Conservation (phyloP, 1,284 basidiomycete genomes). For the Ceratobasidium sp. region DNA sequence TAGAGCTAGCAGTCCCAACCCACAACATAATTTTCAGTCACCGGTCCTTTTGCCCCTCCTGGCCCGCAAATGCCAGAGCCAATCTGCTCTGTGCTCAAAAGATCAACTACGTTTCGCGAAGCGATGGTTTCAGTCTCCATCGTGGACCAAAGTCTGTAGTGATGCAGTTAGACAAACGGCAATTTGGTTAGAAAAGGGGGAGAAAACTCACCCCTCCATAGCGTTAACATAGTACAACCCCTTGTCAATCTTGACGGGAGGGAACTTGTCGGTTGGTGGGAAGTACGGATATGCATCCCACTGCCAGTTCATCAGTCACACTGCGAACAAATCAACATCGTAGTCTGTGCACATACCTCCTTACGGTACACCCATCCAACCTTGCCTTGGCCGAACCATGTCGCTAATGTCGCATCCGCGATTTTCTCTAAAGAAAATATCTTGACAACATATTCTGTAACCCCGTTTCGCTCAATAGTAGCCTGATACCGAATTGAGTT, state of each 20-base stretch:
- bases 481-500: conserved; percentile 90
- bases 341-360: conserved; percentile 60
- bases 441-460: conserved; percentile 79
- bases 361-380: conserved; percentile 89
- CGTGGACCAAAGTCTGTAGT: conserved; percentile 76
- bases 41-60: conserved; percentile 40
- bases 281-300: conserved; percentile 84
- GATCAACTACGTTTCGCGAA: conserved; percentile 84
- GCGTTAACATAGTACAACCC: conserved; percentile 91
- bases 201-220: conserved; percentile 78
- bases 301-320: conserved; percentile 56
- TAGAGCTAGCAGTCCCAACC: conserved; percentile 52
- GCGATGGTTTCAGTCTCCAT: conserved; percentile 95
- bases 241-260: conserved; percentile 79
- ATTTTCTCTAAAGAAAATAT: conserved; percentile 83
- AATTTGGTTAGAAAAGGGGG: conserved; percentile 33
- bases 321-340: not conserved
- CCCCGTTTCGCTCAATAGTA: conserved; percentile 54
- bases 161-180: not conserved
- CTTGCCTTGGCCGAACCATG: conserved; percentile 70
- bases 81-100: conserved; percentile 78
- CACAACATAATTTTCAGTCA: conserved; percentile 49
- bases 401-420: conserved; percentile 75
- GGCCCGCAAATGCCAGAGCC: conserved; percentile 68
- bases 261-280: conserved; percentile 74